Percentiles rank a stretch among this genome's conserved stretches.
These are phyloP conservation scores for Mycena galopus DNA, from an alignment of 768 basidiomycete species.

Conservation along the genomic window DNA sequence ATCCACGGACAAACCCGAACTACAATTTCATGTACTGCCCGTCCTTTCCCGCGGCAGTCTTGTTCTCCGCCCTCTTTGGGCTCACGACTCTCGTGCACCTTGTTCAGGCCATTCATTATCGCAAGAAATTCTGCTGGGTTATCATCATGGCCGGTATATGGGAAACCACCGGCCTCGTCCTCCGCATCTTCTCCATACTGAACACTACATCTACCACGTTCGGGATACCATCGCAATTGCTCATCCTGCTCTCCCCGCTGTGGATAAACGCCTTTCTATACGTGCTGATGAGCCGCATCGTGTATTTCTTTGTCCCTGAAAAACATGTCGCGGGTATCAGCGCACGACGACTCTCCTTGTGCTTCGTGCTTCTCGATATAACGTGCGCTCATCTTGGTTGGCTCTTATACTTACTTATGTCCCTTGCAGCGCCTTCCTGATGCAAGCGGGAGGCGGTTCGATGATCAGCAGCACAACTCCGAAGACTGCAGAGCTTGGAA, in stretches of 20 bases:
- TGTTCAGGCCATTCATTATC: not conserved
- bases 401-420: not conserved
- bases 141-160: not conserved
- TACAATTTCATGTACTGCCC: not conserved
- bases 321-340: not conserved
- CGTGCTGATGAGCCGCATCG: not conserved
- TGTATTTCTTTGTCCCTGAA: not conserved
- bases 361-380: not conserved
- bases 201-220: not conserved
- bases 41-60: not conserved
- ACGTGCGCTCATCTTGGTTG: not conserved
- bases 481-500: not conserved
- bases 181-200: not conserved
- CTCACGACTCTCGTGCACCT: not conserved
- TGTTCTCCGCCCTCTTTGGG: not conserved
- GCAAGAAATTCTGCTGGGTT: not conserved
- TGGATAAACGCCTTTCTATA: not conserved
- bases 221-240: not conserved
- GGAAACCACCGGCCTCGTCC: not conserved
- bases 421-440: not conserved
- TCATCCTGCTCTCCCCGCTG: not conserved
- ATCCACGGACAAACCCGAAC: not conserved
- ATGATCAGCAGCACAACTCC: not conserved
- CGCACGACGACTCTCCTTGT: not conserved
- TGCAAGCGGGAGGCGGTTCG: not conserved